A percentile compares a stretch with the other conserved stretches of the same genome.
phyloP scores from a whole-genome alignment of 2,329 filamentous ascomycete species.

The Aspergillus ochraceoroseus region DNA sequence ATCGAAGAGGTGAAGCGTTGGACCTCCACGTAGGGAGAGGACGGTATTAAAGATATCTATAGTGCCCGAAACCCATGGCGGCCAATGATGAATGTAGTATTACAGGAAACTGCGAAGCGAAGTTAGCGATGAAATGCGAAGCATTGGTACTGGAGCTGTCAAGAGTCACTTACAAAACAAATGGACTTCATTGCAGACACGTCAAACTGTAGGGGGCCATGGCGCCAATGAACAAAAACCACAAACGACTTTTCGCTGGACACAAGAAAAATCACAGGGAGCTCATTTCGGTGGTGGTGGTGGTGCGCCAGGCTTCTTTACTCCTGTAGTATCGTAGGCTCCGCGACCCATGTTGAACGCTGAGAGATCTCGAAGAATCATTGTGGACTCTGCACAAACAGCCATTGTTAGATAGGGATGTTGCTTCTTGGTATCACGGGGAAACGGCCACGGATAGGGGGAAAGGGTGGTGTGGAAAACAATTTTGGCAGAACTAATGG shows the following conservation, averaged over 20 bases:
- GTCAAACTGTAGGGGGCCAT: conserved; percentile 27
- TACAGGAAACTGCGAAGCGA: conserved; percentile 27
- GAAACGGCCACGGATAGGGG: conserved; percentile 5
- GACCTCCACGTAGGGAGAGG: conserved; percentile 13
- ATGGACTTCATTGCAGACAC: conserved; percentile 27
- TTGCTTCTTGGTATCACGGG: neutral
- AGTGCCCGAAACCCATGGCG: conserved; percentile 20
- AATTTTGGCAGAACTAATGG: neutral
- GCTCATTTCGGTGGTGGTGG: conserved; percentile 41
- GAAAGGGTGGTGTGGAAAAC: conserved; percentile 1
- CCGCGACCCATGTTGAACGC: conserved; percentile 49
- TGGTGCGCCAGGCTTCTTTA: conserved; percentile 46
- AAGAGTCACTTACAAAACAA: conserved; percentile 26
- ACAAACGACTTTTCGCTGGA: conserved; percentile 23
- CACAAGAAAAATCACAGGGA: conserved; percentile 16
- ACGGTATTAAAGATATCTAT: conserved; percentile 28
- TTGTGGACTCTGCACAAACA: conserved; percentile 32
- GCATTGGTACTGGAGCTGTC: conserved; percentile 9
- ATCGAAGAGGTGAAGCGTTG: conserved; percentile 23
- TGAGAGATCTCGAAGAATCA: conserved; percentile 41
- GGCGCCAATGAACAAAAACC: conserved; percentile 24
- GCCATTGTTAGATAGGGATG: conserved; percentile 30
- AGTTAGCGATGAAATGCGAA: conserved; percentile 14
- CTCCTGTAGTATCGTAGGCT: conserved; percentile 50
- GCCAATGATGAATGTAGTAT: conserved; percentile 27